Evolutionary conservation across 208 protist genomes (phyloP).

Genomic region (Wallacemonas sp.): DNA sequence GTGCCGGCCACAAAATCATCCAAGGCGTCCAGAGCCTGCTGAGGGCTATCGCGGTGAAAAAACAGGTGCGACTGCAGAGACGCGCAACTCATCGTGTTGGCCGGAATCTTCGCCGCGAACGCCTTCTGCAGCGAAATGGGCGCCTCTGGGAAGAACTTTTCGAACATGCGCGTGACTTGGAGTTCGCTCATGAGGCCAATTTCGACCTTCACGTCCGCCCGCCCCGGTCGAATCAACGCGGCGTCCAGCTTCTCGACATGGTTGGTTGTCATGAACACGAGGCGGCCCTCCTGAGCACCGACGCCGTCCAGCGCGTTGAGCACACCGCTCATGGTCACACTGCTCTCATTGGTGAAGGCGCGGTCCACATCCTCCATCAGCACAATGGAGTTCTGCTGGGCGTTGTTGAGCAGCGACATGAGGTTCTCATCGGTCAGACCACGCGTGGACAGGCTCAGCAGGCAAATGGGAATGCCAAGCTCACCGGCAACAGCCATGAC

Average conservation of each 20-base stretch:
- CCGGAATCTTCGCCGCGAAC: slow-evolving; percentile 47
- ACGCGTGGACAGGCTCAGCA: slow-evolving; percentile 91
- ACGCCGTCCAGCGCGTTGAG: slow-evolving; percentile 97
- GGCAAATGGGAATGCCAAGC: slow-evolving; percentile 91
- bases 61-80: slow-evolving; percentile 95
- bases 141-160: slow-evolving; percentile 81
- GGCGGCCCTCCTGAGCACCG: slow-evolving; percentile 91
- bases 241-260: slow-evolving; percentile 94
- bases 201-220: slow-evolving; percentile 93
- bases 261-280: slow-evolving; percentile 98
- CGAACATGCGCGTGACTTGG: slow-evolving; percentile 85
- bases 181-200: slow-evolving; percentile 66
- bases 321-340: slow-evolving; percentile 94
- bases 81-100: slow-evolving; percentile 74
- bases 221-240: slow-evolving; percentile 94
- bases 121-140: slow-evolving; percentile 28
- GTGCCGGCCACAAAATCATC: slow-evolving; percentile 43
- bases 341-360: slow-evolving; percentile 87
- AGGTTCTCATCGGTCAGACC: slow-evolving; percentile 90
- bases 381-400: slow-evolving; percentile 86
- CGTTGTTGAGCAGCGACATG: slow-evolving; percentile 82
- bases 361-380: slow-evolving; percentile 96
- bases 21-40: slow-evolving; percentile 46
- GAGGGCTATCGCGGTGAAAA: slow-evolving; percentile 77
- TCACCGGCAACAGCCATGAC: slow-evolving; percentile 93